Conservation (phyloP, 169 alveolate genomes). For the Plasmodium knowlesi region DNA sequence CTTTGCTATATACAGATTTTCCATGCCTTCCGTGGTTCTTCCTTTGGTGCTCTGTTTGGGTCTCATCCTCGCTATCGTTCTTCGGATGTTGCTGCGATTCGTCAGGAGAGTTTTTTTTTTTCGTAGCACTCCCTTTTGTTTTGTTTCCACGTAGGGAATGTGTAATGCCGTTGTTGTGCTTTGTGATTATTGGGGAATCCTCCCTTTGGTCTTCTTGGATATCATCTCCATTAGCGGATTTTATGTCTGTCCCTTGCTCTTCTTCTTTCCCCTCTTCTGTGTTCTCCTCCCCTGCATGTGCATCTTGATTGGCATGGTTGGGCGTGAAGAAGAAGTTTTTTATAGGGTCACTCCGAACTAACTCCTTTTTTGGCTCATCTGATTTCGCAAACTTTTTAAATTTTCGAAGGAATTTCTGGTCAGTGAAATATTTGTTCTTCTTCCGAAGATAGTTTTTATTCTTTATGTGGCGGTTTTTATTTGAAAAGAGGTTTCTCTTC, state of each 20-base stretch:
- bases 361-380: slow-evolving; percentile 2
- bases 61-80: background rate
- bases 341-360: slow-evolving; percentile 37
- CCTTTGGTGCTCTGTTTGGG: background rate
- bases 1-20: background rate
- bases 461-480: slow-evolving; percentile 16
- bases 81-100: background rate
- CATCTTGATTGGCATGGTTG: background rate
- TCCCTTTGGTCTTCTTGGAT: background rate
- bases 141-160: background rate
- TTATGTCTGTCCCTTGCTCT: background rate
- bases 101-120: background rate
- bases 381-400: slow-evolving; percentile 23
- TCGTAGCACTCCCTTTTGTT: background rate
- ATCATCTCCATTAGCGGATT: background rate
- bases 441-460: slow-evolving; percentile 41
- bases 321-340: slow-evolving; percentile 67
- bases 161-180: background rate
- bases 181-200: background rate
- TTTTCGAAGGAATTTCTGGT: slow-evolving; percentile 62
- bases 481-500: slow-evolving; percentile 12
- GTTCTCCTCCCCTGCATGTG: background rate
- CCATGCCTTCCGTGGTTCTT: background rate
- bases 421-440: slow-evolving; percentile 49
- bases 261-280: background rate